phyloP scores from a whole-genome alignment of 2,329 filamentous ascomycete species.

The Elsinoe ampelina region DNA sequence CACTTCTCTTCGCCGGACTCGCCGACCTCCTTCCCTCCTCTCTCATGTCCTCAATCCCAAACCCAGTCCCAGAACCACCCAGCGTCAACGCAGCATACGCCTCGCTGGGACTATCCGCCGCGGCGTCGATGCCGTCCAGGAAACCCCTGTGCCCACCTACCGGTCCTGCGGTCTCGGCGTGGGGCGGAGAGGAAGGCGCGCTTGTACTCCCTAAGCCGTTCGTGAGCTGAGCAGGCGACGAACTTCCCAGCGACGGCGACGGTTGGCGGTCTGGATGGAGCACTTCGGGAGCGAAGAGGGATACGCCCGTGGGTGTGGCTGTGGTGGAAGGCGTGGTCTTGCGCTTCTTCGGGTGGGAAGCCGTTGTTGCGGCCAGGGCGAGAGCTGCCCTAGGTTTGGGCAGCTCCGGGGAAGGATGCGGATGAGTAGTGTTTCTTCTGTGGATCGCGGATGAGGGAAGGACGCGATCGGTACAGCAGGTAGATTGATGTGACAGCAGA shows the following conservation, averaged over 20 bases:
- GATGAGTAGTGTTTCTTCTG: neutral
- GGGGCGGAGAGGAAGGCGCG: slow-evolving; percentile 44
- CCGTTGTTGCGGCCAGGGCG: slow-evolving; percentile 17
- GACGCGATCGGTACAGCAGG: too few species aligned
- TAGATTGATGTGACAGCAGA: too few species aligned
- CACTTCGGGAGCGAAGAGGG: slow-evolving; percentile 17
- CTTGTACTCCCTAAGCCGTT: slow-evolving; percentile 29
- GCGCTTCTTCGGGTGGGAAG: slow-evolving; percentile 34
- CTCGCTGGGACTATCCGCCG: slow-evolving; percentile 36
- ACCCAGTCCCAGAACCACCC: slow-evolving; percentile 32
- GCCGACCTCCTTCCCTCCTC: slow-evolving; percentile 31
- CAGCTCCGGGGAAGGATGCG: slow-evolving; percentile 12
- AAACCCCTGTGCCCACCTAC: neutral
- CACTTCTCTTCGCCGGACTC: slow-evolving; percentile 47
- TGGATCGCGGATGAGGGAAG: too few species aligned
- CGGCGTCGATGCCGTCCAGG: slow-evolving; percentile 10
- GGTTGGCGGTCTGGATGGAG: slow-evolving; percentile 16
- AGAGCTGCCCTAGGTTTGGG: slow-evolving; percentile 17
- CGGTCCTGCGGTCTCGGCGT: neutral
- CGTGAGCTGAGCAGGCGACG: slow-evolving; percentile 19
- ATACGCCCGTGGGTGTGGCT: neutral
- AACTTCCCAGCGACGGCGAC: slow-evolving; percentile 19
- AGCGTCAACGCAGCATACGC: slow-evolving; percentile 45
- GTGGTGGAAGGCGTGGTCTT: slow-evolving; percentile 28
- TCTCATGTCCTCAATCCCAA: slow-evolving; percentile 31